Conservation (phyloP, 805 yeast species). For the Candida incommunis region DNA sequence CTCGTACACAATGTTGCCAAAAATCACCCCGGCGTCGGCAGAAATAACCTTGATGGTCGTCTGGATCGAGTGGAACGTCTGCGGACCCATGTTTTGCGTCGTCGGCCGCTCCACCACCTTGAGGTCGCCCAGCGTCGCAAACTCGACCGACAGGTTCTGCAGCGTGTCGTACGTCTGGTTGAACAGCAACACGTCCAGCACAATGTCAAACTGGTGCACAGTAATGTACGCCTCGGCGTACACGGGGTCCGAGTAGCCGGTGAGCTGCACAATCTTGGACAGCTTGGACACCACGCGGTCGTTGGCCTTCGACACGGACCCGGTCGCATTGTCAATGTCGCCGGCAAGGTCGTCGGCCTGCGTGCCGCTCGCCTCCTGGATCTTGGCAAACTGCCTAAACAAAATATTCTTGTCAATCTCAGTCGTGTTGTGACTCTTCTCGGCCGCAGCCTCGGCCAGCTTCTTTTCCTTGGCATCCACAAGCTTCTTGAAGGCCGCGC, state of each 20-base stretch:
- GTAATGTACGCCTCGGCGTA: conserved; percentile 95
- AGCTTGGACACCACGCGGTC: conserved; percentile 41
- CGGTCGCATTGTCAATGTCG: conserved; percentile 43
- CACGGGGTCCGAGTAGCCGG: conserved; percentile 97
- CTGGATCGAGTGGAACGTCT: conserved; percentile 83
- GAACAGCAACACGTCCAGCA: conserved; percentile 81
- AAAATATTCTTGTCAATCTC: conserved; percentile 65
- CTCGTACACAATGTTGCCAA: conserved; percentile 93
- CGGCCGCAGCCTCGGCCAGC: conserved; percentile 41
- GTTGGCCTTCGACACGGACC: conserved; percentile 19
- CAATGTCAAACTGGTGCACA: conserved; percentile 94
- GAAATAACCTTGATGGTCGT: conserved; percentile 88
- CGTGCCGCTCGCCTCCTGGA: conserved; percentile 20
- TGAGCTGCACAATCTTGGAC: conserved; percentile 77
- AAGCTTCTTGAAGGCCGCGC: conserved; percentile 66
- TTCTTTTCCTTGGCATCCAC: conserved; percentile 43
- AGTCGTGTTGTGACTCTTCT: conserved; percentile 47
- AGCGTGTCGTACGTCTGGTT: conserved; percentile 86
- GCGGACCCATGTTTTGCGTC: conserved; percentile 88
- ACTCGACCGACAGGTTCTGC: conserved; percentile 83
- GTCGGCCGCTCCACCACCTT: conserved; percentile 87
- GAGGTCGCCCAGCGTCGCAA: conserved; percentile 91
- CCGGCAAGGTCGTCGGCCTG: conserved; percentile 31
- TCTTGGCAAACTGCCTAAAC: conserved; percentile 63
- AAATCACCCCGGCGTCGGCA: conserved; percentile 95